Evolutionary conservation across 768 basidiomycete species (phyloP), one percentile per base, ranked within the genome.

Genomic region (Glaciozyma martinii): DNA sequence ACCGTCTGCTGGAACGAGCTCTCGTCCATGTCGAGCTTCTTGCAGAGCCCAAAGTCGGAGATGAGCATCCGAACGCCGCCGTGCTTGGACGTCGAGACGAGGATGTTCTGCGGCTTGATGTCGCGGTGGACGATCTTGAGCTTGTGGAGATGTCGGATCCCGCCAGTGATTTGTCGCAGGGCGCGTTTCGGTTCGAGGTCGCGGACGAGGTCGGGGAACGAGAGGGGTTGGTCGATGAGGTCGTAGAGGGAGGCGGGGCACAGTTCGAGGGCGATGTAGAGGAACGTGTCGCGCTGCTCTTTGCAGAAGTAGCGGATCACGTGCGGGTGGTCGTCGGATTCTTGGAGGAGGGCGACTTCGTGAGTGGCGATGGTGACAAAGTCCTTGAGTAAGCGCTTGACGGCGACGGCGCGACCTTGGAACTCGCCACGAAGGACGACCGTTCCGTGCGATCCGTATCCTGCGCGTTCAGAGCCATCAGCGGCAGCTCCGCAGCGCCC

Each of bases 231-330:
- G 72, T 93, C 91, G 73, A 94, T 79, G 61, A 93, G 79, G 74
- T 94, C 90, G 2, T 88, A 89, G 1, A 95, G 84, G 5, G 89
- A 89, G 2, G 88, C 89, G 0, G 90, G 90, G 74, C 91, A 92
- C 6, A 98, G 81, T 74, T 99, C 95, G 50, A 99, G 85, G 3
- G 95, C 95, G 67, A 99, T 98, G 77, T 94, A 98, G 15, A 98
- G 84, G 80, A 98, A 98, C 73, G 89, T 91, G 27, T 85, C 85
- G 33, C 89, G 88, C 5, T 87, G 81, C 79, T 98, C 94, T 80
- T 98, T 92, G 77, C 90, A 98, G 77, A 92, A 99, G 75, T 99
- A 95, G 33, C 91, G 87, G 71, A 98, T 93, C 76, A 99, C 95
- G 78, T 99, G 97, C 23, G 91, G 91, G 73, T 99, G 95, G 75